Evolutionary conservation across 768 basidiomycete genomes (phyloP).

Genomic region (Hygrophoropsis aurantiaca): DNA sequence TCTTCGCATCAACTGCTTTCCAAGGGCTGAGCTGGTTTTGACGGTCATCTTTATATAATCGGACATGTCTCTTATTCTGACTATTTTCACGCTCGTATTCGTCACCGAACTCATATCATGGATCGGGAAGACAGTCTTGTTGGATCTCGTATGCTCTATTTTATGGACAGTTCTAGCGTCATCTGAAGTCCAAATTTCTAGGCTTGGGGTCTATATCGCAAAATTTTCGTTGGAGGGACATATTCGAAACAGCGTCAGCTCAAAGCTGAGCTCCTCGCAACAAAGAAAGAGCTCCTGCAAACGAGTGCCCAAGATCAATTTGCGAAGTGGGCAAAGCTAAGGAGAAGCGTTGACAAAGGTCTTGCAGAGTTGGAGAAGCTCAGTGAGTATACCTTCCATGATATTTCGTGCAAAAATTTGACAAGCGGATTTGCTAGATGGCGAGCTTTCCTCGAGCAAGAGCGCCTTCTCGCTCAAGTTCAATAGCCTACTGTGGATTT

Average conservation of each 20-base stretch:
- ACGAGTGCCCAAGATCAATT: slow-evolving; percentile 98
- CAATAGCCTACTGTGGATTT: slow-evolving; percentile 70
- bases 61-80: slow-evolving; percentile 74
- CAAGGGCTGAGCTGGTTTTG: too few relatives aligned
- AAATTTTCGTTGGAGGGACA: slow-evolving; percentile 57
- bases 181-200: slow-evolving; percentile 27
- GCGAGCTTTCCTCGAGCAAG: slow-evolving; percentile 59
- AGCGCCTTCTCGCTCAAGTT: slow-evolving; percentile 69
- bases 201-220: slow-evolving; percentile 73
- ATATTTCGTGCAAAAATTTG: not conserved
- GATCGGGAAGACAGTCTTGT: slow-evolving; percentile 84
- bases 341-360: slow-evolving; percentile 89
- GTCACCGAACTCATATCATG: slow-evolving; percentile 82
- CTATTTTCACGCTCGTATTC: slow-evolving; percentile 82
- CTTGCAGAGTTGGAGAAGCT: slow-evolving; percentile 87
- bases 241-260: slow-evolving; percentile 64
- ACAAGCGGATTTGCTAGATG: slow-evolving; percentile 47
- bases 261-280: slow-evolving; percentile 75
- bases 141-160: slow-evolving; percentile 65
- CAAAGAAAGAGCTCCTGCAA: slow-evolving; percentile 81
- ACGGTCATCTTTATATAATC: too few relatives aligned
- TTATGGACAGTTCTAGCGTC: slow-evolving; percentile 4
- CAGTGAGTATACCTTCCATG: slow-evolving; percentile 55
- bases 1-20: too few relatives aligned
- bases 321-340: slow-evolving; percentile 95